A percentile compares a stretch with the other conserved stretches of the same genome.
These are phyloP conservation scores for Saksenaea vasiformis DNA, from an alignment of 371 early-diverging fungal genomes.

Conservation along the genomic window DNA sequence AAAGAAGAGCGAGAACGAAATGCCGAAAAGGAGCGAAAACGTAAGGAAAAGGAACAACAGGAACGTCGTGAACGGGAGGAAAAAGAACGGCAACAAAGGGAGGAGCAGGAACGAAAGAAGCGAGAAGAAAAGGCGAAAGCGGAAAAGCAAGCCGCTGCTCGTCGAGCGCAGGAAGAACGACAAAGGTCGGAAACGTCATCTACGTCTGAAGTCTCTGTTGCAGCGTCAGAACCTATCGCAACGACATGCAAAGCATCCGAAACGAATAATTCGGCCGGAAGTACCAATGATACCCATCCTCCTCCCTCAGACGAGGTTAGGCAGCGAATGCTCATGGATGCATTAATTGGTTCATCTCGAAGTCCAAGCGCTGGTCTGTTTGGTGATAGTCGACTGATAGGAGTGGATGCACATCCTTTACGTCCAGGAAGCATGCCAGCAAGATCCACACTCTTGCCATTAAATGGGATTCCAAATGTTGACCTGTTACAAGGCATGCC, in stretches of 20 bases:
- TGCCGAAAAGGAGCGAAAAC: slow-evolving; percentile 57
- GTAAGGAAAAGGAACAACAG: slow-evolving; percentile 60
- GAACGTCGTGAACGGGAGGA: slow-evolving; percentile 51
- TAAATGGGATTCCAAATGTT: not conserved
- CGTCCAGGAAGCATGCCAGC: slow-evolving; percentile 1
- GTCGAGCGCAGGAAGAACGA: not conserved
- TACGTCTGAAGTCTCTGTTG: not conserved
- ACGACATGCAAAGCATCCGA: not conserved
- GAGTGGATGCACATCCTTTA: not conserved
- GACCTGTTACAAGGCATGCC: not conserved
- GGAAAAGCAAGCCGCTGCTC: slow-evolving; percentile 10
- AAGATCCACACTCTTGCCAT: slow-evolving; percentile 11
- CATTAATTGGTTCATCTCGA: slow-evolving; percentile 17
- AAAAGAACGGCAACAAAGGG: slow-evolving; percentile 36
- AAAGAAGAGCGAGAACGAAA: slow-evolving; percentile 53
- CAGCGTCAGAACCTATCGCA: not conserved
- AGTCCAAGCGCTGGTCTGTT: not conserved
- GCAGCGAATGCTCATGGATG: slow-evolving; percentile 23
- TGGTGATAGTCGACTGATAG: not conserved
- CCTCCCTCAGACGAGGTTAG: slow-evolving; percentile 9
- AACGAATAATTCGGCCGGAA: not conserved
- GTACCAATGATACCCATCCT: not conserved
- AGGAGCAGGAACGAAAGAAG: slow-evolving; percentile 30
- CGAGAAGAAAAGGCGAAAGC: slow-evolving; percentile 30
- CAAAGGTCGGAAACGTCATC: not conserved